These are phyloP conservation scores for Lithohypha guttulata DNA, from an alignment of 2,329 filamentous ascomycete species.

Conservation along the genomic window DNA sequence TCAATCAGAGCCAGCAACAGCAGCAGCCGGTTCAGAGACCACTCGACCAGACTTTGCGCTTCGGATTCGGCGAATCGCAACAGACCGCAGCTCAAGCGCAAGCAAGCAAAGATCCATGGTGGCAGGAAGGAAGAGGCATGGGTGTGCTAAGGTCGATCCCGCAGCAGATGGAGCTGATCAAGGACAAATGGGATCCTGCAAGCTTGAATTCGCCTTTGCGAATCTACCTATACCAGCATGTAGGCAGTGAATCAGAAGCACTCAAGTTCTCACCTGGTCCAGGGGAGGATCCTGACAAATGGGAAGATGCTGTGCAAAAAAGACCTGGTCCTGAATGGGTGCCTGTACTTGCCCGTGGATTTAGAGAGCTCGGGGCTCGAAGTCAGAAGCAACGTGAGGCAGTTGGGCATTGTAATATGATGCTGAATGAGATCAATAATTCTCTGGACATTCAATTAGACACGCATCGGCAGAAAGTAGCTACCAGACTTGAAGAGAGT, in stretches of 20 bases:
- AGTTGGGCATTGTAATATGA: constrained; percentile 46
- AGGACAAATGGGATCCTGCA: constrained; percentile 50
- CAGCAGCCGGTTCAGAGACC: constrained; percentile 30
- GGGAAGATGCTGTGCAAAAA: constrained; percentile 53
- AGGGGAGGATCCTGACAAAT: constrained; percentile 50
- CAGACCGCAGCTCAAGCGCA: constrained; percentile 34
- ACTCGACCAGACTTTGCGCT: constrained; percentile 32
- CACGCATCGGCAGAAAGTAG: constrained; percentile 50
- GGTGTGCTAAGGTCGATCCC: constrained; percentile 49
- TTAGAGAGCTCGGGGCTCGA: constrained; percentile 48
- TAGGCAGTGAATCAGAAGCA: constrained; percentile 43
- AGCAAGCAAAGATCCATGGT: constrained; percentile 23
- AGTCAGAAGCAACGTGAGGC: constrained; percentile 47
- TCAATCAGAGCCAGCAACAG: constrained; percentile 24
- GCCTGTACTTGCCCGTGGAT: constrained; percentile 50
- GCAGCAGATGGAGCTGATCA: constrained; percentile 51
- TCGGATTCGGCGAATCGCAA: constrained; percentile 30
- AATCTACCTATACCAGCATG: constrained; percentile 53
- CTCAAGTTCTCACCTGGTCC: constrained; percentile 50
- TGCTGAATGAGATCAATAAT: constrained; percentile 56
- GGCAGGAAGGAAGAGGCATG: constrained; percentile 14
- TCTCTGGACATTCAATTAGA: constrained; percentile 48
- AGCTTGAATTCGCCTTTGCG: constrained; percentile 45
- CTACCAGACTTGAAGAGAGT: constrained; percentile 47
- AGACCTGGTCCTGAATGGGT: constrained; percentile 48